Percentiles rank a stretch among this genome's conserved stretches.
Evolutionary conservation across 257 asterid genomes (phyloP).

Genomic region (Nemophila menziesii): DNA sequence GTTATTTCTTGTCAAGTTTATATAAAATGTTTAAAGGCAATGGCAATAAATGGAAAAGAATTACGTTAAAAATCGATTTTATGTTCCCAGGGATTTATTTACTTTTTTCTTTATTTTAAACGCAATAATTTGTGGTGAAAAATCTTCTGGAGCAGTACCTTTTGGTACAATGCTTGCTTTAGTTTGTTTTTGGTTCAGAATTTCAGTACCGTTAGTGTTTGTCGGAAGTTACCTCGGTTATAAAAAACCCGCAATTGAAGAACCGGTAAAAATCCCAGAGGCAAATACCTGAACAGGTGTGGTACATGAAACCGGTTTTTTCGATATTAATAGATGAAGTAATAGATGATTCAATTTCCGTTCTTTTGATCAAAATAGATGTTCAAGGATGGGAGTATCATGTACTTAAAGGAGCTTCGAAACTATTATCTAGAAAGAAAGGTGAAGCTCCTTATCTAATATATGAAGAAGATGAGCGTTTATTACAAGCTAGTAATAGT

Average conservation of each 20-base stretch:
- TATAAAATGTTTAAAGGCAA: constrained; percentile 79
- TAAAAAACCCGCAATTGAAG: constrained; percentile 60
- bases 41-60: constrained; percentile 77
- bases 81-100: constrained; percentile 84
- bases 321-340: constrained; percentile 70
- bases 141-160: constrained; percentile 88
- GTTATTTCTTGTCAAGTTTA: constrained; percentile 67
- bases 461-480: constrained; percentile 90
- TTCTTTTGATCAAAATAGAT: constrained; percentile 74
- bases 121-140: constrained; percentile 75
- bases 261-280: constrained; percentile 84
- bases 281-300: constrained; percentile 76
- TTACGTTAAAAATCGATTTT: constrained; percentile 69
- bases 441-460: constrained; percentile 90
- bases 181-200: constrained; percentile 79
- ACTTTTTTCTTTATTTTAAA: constrained; percentile 57
- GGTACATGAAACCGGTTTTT: constrained; percentile 84
- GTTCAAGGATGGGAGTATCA: constrained; percentile 99
- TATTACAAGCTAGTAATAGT: constrained; percentile 88
- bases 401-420: constrained; percentile 81
- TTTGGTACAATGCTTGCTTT: constrained; percentile 85
- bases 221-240: constrained; percentile 83
- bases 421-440: constrained; percentile 65
- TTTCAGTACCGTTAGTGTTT: constrained; percentile 72
- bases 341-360: constrained; percentile 51